Percentiles rank a stretch among this genome's conserved stretches.
Evolutionary conservation across 306 rosid species (phyloP).

Genomic region (Vigna hirtella): DNA sequence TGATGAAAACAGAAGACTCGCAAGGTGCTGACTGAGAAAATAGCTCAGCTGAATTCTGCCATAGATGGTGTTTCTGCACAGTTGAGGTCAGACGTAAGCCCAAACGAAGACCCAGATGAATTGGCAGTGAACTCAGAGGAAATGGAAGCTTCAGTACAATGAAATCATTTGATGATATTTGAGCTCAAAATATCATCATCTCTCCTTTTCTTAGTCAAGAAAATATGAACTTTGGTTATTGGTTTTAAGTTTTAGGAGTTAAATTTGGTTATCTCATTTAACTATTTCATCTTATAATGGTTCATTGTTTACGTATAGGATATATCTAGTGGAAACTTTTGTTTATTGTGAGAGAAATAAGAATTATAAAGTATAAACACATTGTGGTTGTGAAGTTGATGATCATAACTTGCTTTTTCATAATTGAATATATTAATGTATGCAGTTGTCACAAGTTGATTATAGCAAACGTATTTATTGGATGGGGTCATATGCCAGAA

Average conservation of each 20-base stretch:
- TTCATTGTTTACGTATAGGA: neutral
- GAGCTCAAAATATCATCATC: constrained; percentile 8
- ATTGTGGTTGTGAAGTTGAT: neutral
- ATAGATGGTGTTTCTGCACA: constrained; percentile 62
- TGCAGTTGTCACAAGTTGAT: constrained; percentile 8
- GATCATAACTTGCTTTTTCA: constrained; percentile 6
- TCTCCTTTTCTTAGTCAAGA: neutral
- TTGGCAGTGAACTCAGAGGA: constrained; percentile 49
- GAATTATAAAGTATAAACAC: neutral
- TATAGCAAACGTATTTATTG: neutral
- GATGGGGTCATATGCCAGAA: neutral
- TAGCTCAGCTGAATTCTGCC: constrained; percentile 64
- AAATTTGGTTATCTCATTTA: constrained; percentile 7
- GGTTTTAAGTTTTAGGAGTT: constrained; percentile 25
- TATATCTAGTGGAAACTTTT: neutral
- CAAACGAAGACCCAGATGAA: constrained; percentile 39
- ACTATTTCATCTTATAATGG: neutral
- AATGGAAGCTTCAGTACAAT: constrained; percentile 50
- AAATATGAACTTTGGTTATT: constrained; percentile 8
- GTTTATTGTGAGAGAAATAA: neutral
- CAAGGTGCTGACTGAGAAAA: constrained; percentile 59
- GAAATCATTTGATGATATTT: constrained; percentile 19
- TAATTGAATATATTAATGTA: constrained; percentile 4
- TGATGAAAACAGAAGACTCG: constrained; percentile 60
- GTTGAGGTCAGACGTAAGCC: constrained; percentile 34